Percentiles rank a stretch among this genome's conserved stretches.
phyloP scores from a whole-genome alignment of 2,329 filamentous ascomycete genomes.

The Myrmaecium sp. region DNA sequence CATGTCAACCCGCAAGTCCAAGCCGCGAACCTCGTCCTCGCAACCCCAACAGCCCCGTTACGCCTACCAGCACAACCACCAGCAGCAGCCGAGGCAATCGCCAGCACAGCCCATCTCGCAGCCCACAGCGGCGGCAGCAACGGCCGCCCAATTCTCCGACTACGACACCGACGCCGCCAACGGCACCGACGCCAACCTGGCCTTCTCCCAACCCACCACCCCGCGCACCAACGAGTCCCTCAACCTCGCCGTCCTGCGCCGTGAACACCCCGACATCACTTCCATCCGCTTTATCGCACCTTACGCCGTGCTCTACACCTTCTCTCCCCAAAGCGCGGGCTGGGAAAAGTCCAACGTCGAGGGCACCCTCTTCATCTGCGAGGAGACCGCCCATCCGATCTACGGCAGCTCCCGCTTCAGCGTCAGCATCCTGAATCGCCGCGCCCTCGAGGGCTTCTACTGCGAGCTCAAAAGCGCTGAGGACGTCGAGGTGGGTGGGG shows the following conservation, averaged over 20 bases:
- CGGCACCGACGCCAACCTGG: constrained; percentile 14
- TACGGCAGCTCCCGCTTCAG: constrained; percentile 23
- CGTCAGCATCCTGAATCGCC: constrained; percentile 30
- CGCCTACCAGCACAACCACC: constrained; percentile 20
- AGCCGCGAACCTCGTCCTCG: no score
- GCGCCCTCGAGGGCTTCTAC: constrained; percentile 30
- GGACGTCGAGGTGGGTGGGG: constrained; percentile 32
- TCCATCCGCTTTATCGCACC: constrained; percentile 65
- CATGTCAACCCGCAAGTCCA: constrained; percentile 16
- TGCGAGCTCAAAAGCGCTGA: constrained; percentile 25
- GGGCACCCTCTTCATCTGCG: constrained; percentile 78
- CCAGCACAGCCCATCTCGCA: constrained; percentile 18
- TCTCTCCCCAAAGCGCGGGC: constrained; percentile 42
- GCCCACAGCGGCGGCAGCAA: constrained; percentile 8
- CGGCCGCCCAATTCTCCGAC: constrained; percentile 32
- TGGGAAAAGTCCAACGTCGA: constrained; percentile 84
- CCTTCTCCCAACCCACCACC: constrained; percentile 20
- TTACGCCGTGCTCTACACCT: constrained; percentile 74
- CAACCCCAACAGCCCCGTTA: constrained; percentile 1
- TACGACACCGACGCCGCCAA: constrained; percentile 32
- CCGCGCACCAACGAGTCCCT: constrained; percentile 65
- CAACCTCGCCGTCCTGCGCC: constrained; percentile 68
- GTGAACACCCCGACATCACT: constrained; percentile 59
- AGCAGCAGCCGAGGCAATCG: constrained; percentile 13
- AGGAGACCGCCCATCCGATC: constrained; percentile 27